Percentiles rank a stretch among this genome's conserved stretches.
phyloP scores from a whole-genome alignment of 2,329 filamentous ascomycete species.

The Penicillium sp. region DNA sequence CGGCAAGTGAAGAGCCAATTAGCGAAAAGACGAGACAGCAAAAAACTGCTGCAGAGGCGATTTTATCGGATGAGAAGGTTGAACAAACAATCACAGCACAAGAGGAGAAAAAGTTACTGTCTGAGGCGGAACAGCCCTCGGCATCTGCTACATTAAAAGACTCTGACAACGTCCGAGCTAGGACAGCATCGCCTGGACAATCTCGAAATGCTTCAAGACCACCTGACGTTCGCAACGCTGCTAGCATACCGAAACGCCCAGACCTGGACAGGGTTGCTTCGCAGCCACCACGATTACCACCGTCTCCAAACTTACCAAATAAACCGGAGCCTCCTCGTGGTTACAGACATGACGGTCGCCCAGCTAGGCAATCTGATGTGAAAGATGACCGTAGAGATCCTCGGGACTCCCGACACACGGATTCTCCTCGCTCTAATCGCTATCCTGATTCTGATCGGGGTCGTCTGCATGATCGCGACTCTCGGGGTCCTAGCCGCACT shows the following conservation, averaged over 20 bases:
- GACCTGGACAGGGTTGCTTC: conserved; percentile 33
- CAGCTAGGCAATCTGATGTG: conserved; percentile 36
- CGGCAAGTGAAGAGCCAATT: conserved; percentile 8
- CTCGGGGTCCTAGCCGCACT: conserved; percentile 33
- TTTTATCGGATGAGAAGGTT: neutral
- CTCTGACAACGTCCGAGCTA: conserved; percentile 16
- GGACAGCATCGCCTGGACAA: conserved; percentile 18
- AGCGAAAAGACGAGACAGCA: neutral
- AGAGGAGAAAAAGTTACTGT: neutral
- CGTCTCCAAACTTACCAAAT: conserved; percentile 34
- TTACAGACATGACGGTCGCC: conserved; percentile 33
- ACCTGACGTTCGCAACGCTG: conserved; percentile 25
- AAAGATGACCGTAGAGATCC: conserved; percentile 35
- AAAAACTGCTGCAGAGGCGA: neutral
- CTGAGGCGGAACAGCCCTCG: neutral
- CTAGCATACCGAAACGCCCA: conserved; percentile 35
- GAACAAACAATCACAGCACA: neutral
- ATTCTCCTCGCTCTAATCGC: conserved; percentile 33
- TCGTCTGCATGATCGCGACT: conserved; percentile 34
- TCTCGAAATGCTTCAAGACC: conserved; percentile 26
- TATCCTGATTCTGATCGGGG: conserved; percentile 36
- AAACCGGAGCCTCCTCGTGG: conserved; percentile 30
- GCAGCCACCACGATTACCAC: conserved; percentile 23
- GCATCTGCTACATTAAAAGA: neutral
- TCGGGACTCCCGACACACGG: conserved; percentile 30